A percentile compares a stretch with the other conserved stretches of the same genome.
phyloP scores from a whole-genome alignment of 2,329 filamentous ascomycete genomes.

The Periconia sp. region DNA sequence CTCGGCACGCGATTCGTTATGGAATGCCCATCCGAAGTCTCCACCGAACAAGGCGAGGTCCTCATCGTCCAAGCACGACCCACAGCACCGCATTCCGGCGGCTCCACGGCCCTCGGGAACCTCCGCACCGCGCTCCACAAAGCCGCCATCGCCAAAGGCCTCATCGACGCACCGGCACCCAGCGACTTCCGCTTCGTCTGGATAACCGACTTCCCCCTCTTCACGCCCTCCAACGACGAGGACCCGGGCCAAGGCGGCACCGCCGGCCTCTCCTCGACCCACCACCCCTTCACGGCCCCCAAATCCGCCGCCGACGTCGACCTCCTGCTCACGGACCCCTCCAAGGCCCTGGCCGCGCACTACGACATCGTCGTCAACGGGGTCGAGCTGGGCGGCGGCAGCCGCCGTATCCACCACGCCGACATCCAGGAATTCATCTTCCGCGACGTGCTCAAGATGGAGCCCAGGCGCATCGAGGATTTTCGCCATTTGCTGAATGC shows the following conservation, averaged over 20 bases:
- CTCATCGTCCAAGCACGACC: slow-evolving; percentile 79
- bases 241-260: slow-evolving; percentile 79
- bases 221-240: slow-evolving; percentile 68
- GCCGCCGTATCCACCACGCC: slow-evolving; percentile 85
- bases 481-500: slow-evolving; percentile 86
- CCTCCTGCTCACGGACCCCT: slow-evolving; percentile 70
- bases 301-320: slow-evolving; percentile 72
- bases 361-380: slow-evolving; percentile 97
- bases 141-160: slow-evolving; percentile 63
- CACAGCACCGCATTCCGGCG: slow-evolving; percentile 65
- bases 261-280: slow-evolving; percentile 81
- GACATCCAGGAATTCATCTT: slow-evolving; percentile 83
- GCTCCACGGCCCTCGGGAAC: slow-evolving; percentile 72
- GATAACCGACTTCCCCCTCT: slow-evolving; percentile 90
- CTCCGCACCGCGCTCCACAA: slow-evolving; percentile 71
- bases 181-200: slow-evolving; percentile 64
- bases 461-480: slow-evolving; percentile 68
- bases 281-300: slow-evolving; percentile 95
- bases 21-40: slow-evolving; percentile 55
- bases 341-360: slow-evolving; percentile 76
- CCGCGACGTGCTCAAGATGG: slow-evolving; percentile 79
- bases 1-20: slow-evolving; percentile 74
- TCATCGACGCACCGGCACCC: slow-evolving; percentile 53
- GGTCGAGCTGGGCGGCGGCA: slow-evolving; percentile 90
- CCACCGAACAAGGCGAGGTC: slow-evolving; percentile 68